These are phyloP conservation scores for Podila minutissima DNA, from an alignment of 192 early-diverging fungal genomes.

Conservation along the genomic window DNA sequence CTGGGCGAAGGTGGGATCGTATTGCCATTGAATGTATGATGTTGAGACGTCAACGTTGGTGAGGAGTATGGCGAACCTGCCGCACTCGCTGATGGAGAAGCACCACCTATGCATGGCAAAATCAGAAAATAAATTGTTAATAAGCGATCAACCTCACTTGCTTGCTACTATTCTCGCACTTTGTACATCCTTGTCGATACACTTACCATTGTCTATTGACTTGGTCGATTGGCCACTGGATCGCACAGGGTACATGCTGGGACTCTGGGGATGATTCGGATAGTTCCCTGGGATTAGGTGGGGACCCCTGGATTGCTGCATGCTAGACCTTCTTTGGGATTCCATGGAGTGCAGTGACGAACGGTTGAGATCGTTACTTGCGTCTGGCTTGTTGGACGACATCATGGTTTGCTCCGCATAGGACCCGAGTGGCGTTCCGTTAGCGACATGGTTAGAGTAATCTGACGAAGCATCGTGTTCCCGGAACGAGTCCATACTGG, in stretches of 20 bases:
- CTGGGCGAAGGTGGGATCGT: slow-evolving; percentile 13
- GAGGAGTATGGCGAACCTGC: slow-evolving; percentile 36
- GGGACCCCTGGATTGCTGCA: slow-evolving; percentile 17
- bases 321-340: slow-evolving; percentile 22
- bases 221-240: slow-evolving; percentile 22
- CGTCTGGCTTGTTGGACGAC: slow-evolving; percentile 18
- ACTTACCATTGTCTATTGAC: slow-evolving; percentile 37
- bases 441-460: not conserved
- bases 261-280: slow-evolving; percentile 21
- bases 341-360: slow-evolving; percentile 24
- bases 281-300: slow-evolving; percentile 1
- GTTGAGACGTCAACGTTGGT: slow-evolving; percentile 17
- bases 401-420: not conserved
- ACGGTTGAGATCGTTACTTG: slow-evolving; percentile 2
- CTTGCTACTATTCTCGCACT: too few species aligned
- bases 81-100: slow-evolving; percentile 24
- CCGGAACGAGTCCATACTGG: slow-evolving; percentile 31
- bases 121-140: not conserved
- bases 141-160: not conserved
- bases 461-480: not conserved
- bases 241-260: slow-evolving; percentile 9
- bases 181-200: not conserved
- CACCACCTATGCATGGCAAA: slow-evolving; percentile 2
- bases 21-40: slow-evolving; percentile 1
- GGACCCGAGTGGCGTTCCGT: not conserved